Conservation (phyloP, 139 green algal species). For the Auxenochlorella pyrenoidosa region DNA sequence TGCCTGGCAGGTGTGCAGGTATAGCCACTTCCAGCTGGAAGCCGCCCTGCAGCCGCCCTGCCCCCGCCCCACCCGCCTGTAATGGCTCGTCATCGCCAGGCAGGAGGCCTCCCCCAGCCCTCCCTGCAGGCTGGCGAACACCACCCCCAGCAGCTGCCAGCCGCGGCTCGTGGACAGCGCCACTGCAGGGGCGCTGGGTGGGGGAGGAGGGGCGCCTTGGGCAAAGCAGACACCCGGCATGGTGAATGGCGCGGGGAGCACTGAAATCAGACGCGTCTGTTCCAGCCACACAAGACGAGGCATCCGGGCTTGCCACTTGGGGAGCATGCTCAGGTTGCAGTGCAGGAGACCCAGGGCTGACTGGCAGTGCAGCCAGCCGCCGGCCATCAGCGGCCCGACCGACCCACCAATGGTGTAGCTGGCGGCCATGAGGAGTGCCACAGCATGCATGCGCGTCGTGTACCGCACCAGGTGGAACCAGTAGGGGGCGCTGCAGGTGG, state of each 20-base stretch:
- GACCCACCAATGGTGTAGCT: conserved; percentile 45
- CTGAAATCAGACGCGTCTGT: too few species aligned
- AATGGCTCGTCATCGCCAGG: conserved; percentile 62
- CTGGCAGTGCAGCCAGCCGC: too few species aligned
- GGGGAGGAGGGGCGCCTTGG: neutral
- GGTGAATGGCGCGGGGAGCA: too few species aligned
- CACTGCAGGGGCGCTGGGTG: conserved; percentile 29
- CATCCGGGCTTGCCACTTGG: too few species aligned
- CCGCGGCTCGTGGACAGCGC: conserved; percentile 35
- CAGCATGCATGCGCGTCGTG: conserved; percentile 33
- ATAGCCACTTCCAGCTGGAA: too few species aligned
- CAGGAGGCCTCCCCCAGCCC: conserved; percentile 68
- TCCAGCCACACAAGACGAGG: too few species aligned
- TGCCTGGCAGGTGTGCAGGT: too few species aligned
- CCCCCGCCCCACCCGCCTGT: conserved; percentile 26
- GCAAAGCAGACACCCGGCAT: too few species aligned
- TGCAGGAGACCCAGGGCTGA: too few species aligned
- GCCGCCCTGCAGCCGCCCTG: too few species aligned
- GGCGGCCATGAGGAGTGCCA: conserved; percentile 55
- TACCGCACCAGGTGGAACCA: conserved; percentile 69
- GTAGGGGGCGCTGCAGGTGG: conserved; percentile 33
- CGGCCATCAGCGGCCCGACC: too few species aligned
- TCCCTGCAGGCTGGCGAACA: conserved; percentile 58
- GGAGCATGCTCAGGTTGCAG: too few species aligned
- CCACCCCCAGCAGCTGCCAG: conserved; percentile 66